These are phyloP conservation scores for Cystobasidium slooffiae DNA, from an alignment of 1,284 basidiomycete genomes.

Conservation along the genomic window DNA sequence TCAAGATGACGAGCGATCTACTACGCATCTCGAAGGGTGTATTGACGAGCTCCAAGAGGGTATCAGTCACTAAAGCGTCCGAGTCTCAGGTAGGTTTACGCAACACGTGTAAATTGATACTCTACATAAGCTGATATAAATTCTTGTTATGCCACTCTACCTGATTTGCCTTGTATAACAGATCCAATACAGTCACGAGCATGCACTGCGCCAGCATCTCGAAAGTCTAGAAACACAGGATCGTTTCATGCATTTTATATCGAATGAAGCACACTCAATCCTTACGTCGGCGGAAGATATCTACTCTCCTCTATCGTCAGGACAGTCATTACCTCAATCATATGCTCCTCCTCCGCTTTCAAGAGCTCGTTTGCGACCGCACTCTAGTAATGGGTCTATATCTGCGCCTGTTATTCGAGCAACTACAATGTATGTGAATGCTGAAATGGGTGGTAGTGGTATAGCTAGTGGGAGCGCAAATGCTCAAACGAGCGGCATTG, in stretches of 20 bases:
- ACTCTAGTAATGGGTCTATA: slow-evolving; percentile 28
- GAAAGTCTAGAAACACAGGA: slow-evolving; percentile 37
- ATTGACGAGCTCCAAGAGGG: slow-evolving; percentile 27
- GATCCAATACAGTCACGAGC: slow-evolving; percentile 26
- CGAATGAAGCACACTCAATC: slow-evolving; percentile 19
- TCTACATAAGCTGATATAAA: too few relatives aligned
- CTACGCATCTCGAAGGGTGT: slow-evolving; percentile 29
- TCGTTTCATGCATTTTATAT: slow-evolving; percentile 33
- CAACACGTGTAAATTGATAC: too few relatives aligned
- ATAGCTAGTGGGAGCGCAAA: background rate
- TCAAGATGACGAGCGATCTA: slow-evolving; percentile 11
- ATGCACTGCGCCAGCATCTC: slow-evolving; percentile 37
- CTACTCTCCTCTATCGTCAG: slow-evolving; percentile 2
- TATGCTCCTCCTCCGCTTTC: background rate
- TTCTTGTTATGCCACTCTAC: too few relatives aligned
- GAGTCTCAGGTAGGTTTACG: slow-evolving; percentile 21
- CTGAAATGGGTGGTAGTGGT: slow-evolving; percentile 10
- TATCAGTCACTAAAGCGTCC: slow-evolving; percentile 19
- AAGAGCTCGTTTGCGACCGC: slow-evolving; percentile 15
- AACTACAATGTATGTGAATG: slow-evolving; percentile 41
- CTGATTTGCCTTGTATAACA: too few relatives aligned
- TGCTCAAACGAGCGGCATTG: background rate
- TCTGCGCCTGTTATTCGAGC: slow-evolving; percentile 15
- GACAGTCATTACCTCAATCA: background rate
- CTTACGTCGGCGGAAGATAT: background rate